phyloP scores from a whole-genome alignment of 805 yeast genomes.

The Ogataea trehalophila region DNA sequence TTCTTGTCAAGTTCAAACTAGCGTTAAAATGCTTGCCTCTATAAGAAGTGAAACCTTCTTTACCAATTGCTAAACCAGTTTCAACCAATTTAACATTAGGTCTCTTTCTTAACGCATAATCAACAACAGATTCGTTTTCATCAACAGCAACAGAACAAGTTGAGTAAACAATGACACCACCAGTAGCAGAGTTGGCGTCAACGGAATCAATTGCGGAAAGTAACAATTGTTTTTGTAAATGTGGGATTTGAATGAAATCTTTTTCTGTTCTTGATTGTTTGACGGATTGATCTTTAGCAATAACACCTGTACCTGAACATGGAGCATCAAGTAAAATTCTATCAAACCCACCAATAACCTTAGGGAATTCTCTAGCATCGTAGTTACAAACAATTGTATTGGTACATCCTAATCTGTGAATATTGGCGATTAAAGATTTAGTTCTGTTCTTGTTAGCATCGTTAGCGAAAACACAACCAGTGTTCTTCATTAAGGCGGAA shows the following conservation, averaged over 20 bases:
- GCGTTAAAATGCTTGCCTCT: constrained; percentile 90
- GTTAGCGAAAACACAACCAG: constrained; percentile 96
- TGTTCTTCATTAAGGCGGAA: constrained; percentile 95
- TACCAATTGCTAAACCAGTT: constrained; percentile 88
- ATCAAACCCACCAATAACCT: constrained; percentile 97
- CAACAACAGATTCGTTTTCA: constrained; percentile 98
- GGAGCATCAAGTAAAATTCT: constrained; percentile 96
- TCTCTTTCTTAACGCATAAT: constrained; percentile 91
- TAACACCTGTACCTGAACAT: constrained; percentile 99
- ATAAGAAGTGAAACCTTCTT: constrained; percentile 89
- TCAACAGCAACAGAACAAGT: constrained; percentile 98
- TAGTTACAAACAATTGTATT: constrained; percentile 96
- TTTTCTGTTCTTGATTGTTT: constrained; percentile 91
- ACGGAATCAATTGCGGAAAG: constrained; percentile 96
- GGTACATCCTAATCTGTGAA: constrained; percentile 94
- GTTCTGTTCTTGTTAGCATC: constrained; percentile 97
- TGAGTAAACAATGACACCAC: constrained; percentile 93
- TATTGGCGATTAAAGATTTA: constrained; percentile 92
- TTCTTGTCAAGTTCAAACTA: constrained; percentile 72
- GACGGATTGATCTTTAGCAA: constrained; percentile 93
- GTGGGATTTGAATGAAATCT: constrained; percentile 95
- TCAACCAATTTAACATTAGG: constrained; percentile 95
- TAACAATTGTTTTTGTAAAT: constrained; percentile 88
- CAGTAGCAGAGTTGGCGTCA: constrained; percentile 85
- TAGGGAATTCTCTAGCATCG: constrained; percentile 98